Evolutionary conservation across 306 rosid genomes (phyloP), one percentile per base, ranked within the genome.

Genomic region (Quercus glauca): DNA sequence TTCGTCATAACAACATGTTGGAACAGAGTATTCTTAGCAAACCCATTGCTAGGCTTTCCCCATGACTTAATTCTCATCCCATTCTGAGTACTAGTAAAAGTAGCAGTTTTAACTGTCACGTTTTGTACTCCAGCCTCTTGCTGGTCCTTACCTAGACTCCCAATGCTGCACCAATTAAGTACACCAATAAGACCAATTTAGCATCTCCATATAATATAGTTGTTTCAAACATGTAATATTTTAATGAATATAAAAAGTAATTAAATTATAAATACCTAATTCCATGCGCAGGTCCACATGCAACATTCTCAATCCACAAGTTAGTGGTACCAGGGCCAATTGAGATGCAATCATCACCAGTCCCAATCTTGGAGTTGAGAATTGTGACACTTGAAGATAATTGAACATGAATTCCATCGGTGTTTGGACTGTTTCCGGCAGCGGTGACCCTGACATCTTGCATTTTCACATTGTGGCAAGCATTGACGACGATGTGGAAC

Each of bases 201-300:
- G 2, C 5, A 57, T 65, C 5, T 18, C 45, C 45, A 0, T 37
- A 0, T 37, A 37, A 74, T 8, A 73, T 68, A 31, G 23, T 57
- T n/a, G 10, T 52, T 61, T 37, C 6, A 52, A 8, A 20, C 7
- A 5, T n/a, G 21, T 19, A 37, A 19, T 4, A 69, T 10, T 21
- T 12, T 31, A 3, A 4, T 18, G 17, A 37, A 37, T 37, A 37
- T 0, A 67, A 19, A 45, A 53, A 0, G 5, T 53, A 3, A 8
- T 9, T 12, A 6, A 9, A n/a, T n/a, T n/a, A n/a, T n/a, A n/a
- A n/a, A 19, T 75, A 87, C 93, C 93, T 89, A 19, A 89, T 85
- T 63, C 93, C 93, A 49, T 90, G 94, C 29, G 92, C 92, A 0
- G 94, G 94, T 65, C 92, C 91, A 26, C 94, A 90, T 4, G 83